Conservation (phyloP, 2,329 filamentous ascomycete species). For the Metarhizium rileyi region DNA sequence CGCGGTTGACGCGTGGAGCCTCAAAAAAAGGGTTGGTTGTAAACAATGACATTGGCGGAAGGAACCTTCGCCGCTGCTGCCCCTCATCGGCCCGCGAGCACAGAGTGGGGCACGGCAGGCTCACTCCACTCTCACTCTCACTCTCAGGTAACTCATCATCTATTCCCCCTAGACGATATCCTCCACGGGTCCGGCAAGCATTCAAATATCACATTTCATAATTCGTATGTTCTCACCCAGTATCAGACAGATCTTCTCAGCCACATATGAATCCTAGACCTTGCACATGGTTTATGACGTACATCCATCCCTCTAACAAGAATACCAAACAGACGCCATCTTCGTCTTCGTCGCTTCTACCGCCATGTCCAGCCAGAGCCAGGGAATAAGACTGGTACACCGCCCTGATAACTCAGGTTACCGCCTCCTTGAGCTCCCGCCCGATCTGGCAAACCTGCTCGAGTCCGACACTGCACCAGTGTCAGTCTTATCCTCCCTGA, state of each 20-base stretch:
- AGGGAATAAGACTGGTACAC: slow-evolving; percentile 42
- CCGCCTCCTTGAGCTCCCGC: slow-evolving; percentile 52
- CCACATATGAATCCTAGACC: neutral
- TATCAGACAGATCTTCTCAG: too few relatives aligned
- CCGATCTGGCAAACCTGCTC: slow-evolving; percentile 45
- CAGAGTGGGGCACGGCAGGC: neutral
- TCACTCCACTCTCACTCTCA: too few relatives aligned
- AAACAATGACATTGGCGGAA: neutral
- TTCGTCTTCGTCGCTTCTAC: neutral
- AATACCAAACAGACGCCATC: neutral
- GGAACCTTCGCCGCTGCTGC: neutral
- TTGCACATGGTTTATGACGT: neutral
- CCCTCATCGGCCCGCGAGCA: neutral
- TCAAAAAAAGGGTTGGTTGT: neutral
- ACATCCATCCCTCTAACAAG: neutral
- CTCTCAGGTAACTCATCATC: too few relatives aligned
- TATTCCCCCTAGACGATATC: too few relatives aligned
- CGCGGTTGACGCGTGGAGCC: neutral
- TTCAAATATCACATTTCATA: too few relatives aligned
- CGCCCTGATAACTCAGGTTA: slow-evolving; percentile 40
- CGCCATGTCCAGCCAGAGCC: slow-evolving; percentile 36
- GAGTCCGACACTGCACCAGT: slow-evolving; percentile 43
- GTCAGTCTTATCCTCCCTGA: slow-evolving; percentile 28
- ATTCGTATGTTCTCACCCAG: too few relatives aligned
- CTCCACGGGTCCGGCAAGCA: too few relatives aligned